These are phyloP conservation scores for Russula compacta DNA, from an alignment of 768 basidiomycete species.

Conservation along the genomic window DNA sequence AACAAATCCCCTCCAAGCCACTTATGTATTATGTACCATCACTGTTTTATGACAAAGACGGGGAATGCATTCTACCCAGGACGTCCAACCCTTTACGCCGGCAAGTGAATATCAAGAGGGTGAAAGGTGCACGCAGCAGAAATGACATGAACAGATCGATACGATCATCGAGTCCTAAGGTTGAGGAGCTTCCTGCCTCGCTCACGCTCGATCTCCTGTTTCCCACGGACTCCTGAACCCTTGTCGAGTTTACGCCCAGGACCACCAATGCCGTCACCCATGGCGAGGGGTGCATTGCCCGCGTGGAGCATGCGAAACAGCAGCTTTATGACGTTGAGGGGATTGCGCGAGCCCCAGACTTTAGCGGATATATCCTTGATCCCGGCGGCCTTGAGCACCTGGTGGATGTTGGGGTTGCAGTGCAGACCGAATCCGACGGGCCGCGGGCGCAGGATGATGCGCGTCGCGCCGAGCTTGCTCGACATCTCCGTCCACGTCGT, in stretches of 20 bases:
- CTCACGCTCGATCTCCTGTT: conserved; percentile 69
- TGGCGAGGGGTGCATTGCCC: conserved; percentile 66
- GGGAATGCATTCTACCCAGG: conserved; percentile 5
- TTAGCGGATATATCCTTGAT: conserved; percentile 94
- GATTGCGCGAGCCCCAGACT: conserved; percentile 89
- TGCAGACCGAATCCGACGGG: conserved; percentile 88
- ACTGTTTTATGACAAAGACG: conserved; percentile 12
- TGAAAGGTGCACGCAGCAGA: background rate
- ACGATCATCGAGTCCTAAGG: conserved; percentile 39
- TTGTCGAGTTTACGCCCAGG: conserved; percentile 61
- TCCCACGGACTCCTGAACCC: conserved; percentile 61
- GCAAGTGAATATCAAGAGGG: conserved; percentile 3
- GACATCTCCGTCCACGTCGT: conserved; percentile 92
- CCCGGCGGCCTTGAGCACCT: conserved; percentile 85
- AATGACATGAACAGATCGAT: conserved; percentile 5
- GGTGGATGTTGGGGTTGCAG: conserved; percentile 83
- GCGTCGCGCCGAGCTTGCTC: conserved; percentile 76
- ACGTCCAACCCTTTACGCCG: background rate
- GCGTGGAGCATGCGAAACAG: conserved; percentile 76
- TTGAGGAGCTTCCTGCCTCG: conserved; percentile 72
- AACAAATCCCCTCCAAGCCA: conserved; percentile 8
- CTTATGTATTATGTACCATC: conserved; percentile 18
- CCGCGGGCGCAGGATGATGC: conserved; percentile 69
- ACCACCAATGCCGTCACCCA: conserved; percentile 80
- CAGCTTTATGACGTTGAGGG: conserved; percentile 78